phyloP scores from a whole-genome alignment of 495 filamentous ascomycete genomes.

The Xylaria sp. region DNA sequence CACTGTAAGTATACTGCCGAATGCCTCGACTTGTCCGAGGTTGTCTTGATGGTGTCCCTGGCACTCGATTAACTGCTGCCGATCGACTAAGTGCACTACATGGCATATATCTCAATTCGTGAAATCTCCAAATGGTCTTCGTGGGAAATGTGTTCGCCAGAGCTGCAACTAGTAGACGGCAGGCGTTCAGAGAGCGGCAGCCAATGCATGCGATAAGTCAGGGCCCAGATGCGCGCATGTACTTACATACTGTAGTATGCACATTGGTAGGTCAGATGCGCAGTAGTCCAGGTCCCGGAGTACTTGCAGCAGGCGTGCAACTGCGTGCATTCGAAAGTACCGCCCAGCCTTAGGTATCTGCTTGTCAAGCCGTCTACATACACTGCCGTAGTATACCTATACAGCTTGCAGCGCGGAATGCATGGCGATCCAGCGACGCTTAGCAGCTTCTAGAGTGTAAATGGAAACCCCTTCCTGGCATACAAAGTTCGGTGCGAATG shows the following conservation, averaged over 20 bases:
- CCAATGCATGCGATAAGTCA: slow-evolving; percentile 55
- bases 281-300: slow-evolving; percentile 13
- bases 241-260: slow-evolving; percentile 35
- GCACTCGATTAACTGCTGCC: not conserved
- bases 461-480: slow-evolving; percentile 1
- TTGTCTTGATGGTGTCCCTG: not conserved
- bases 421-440: slow-evolving; percentile 4
- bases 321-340: slow-evolving; percentile 9
- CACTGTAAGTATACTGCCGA: not conserved
- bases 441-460: not conserved
- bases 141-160: slow-evolving; percentile 36
- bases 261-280: slow-evolving; percentile 23
- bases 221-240: slow-evolving; percentile 40
- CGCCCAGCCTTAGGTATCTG: not conserved
- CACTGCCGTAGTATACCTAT: slow-evolving; percentile 7
- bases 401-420: slow-evolving; percentile 5
- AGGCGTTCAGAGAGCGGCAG: slow-evolving; percentile 46
- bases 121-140: not conserved
- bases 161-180: slow-evolving; percentile 39
- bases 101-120: not conserved
- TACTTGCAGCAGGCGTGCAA: slow-evolving; percentile 7
- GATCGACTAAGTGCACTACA: not conserved
- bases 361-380: not conserved
- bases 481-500: not conserved
- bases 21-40: not conserved